Base-by-base conservation (phyloP, 2,329 filamentous ascomycete genomes). In the Scedosporium aurantiacum region DNA sequence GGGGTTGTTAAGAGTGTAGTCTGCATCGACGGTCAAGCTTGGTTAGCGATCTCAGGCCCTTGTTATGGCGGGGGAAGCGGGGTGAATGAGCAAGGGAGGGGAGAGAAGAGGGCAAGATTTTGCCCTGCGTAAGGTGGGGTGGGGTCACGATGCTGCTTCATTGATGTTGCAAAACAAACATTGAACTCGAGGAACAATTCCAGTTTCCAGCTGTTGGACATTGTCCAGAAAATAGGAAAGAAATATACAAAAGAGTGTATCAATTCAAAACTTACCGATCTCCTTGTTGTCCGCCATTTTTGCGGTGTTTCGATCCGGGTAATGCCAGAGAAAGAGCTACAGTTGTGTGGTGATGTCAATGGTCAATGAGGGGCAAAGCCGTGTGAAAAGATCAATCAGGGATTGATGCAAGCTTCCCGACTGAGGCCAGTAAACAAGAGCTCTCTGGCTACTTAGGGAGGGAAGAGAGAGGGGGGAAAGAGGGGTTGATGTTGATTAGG, bases 1-100 rank as follows among this genome's bases (percentile, higher is more conserved):
- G 64, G 90, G 90, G 81, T 95, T 94, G 76, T 86, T 90, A 75
- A 97, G 85, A 68, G 89, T 84, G 80, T 95, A 92, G 75, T 96
- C 90, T 96, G 68, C n/a, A 56, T 64, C 41, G 45, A 61, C 43
- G 58, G 32, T 54, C 47, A 8, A 40, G 60, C 61, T 40, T 58
- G 47, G 50, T 40, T 40, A 60, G 21, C 25, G 10, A 10, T 54
- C 21, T 3, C 18, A 45, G 25, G 5, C 10, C 23, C 8, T n/a
- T 40, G 55, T 14, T 55, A 23, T 32, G n/a, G 18, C 18, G 21
- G 32, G 32, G 32, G n/a, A n/a, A 37, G 32, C 32, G 32, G 32
- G 32, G 32, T 37, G 32, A 37, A 8, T 37, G 32, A 37, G 32
- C 32, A 37, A 14, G 23, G 45, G 18, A n/a, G 28, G 37, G 21